These are phyloP conservation scores for Sugiyamaella novakii DNA, from an alignment of 1,139 yeast genomes.

Conservation along the genomic window DNA sequence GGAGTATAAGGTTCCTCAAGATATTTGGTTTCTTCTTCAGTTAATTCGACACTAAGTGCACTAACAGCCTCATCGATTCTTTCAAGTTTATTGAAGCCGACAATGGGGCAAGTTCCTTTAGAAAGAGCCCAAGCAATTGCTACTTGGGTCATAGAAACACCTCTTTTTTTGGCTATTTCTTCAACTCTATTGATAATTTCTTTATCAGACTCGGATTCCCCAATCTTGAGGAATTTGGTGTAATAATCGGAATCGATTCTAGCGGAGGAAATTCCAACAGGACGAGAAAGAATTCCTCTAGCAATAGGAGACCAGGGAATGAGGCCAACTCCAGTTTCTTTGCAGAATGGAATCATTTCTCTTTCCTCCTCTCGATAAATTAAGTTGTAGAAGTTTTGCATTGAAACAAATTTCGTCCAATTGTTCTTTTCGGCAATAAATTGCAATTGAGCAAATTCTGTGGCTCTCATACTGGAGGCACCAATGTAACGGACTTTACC, in stretches of 20 bases:
- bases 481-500: constrained; percentile 39
- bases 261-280: neutral
- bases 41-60: neutral
- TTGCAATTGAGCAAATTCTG: constrained; percentile 52
- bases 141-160: neutral
- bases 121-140: neutral
- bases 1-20: neutral
- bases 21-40: neutral
- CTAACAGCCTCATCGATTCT: neutral
- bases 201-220: neutral
- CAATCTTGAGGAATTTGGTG: neutral
- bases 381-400: constrained; percentile 61
- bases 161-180: neutral
- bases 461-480: constrained; percentile 54
- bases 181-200: neutral
- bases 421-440: constrained; percentile 53
- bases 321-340: neutral
- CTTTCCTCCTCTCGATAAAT: neutral
- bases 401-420: constrained; percentile 58
- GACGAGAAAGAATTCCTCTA: neutral
- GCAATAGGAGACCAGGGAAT: neutral
- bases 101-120: neutral
- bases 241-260: neutral
- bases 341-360: neutral
- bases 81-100: neutral